phyloP scores from a whole-genome alignment of 257 asterid species.

The Vinca minor region DNA sequence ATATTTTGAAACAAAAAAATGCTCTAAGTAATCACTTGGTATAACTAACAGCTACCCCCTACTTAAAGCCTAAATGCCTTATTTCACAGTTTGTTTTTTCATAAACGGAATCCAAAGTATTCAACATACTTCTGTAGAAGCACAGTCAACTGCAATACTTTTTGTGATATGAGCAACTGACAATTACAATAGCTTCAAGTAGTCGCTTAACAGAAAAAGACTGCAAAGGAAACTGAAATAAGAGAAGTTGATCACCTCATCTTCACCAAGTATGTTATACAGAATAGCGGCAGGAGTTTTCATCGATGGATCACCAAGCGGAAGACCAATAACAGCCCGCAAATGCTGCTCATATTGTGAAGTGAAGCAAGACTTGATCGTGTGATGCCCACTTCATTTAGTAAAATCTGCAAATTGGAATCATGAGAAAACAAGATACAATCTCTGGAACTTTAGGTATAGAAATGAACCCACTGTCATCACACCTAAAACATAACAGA shows the following conservation, averaged over 20 bases:
- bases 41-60: no score
- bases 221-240: not conserved
- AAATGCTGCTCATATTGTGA: constrained; percentile 95
- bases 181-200: no score
- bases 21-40: no score
- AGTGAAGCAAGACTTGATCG: constrained; percentile 80
- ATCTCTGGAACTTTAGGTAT: not conserved
- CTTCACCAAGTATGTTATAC: constrained; percentile 95
- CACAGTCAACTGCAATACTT: no score
- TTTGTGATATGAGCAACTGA: no score
- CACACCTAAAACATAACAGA: not conserved
- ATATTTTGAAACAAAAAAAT: not conserved
- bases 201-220: no score
- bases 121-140: no score
- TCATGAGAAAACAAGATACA: constrained; percentile 2
- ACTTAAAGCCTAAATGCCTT: no score
- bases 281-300: constrained; percentile 73
- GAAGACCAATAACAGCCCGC: constrained; percentile 91
- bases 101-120: no score
- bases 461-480: not conserved
- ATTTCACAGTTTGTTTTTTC: no score
- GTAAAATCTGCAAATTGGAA: constrained; percentile 43
- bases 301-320: constrained; percentile 94
- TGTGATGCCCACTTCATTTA: constrained; percentile 95
- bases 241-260: constrained; percentile 43